phyloP scores from a whole-genome alignment of 176 grass and related monocot species.

The Guadua angustifolia region DNA sequence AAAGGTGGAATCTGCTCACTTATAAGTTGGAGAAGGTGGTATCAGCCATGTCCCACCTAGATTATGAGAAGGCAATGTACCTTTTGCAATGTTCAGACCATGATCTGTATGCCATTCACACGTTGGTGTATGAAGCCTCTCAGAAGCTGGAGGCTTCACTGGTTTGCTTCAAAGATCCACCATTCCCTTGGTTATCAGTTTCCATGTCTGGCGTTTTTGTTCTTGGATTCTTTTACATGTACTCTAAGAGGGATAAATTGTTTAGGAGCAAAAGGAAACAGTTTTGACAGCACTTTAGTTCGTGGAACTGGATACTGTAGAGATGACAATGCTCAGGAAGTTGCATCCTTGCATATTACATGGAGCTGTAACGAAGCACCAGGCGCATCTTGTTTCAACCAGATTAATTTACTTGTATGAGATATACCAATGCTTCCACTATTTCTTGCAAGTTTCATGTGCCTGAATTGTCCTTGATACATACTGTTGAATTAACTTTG shows the following conservation, averaged over 20 bases:
- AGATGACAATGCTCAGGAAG: slow-evolving; percentile 30
- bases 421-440: too few species aligned
- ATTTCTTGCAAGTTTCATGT: slow-evolving; percentile 48
- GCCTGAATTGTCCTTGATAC: slow-evolving; percentile 38
- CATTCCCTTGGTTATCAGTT: slow-evolving; percentile 87
- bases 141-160: slow-evolving; percentile 88
- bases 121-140: slow-evolving; percentile 77
- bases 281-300: slow-evolving; percentile 57
- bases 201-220: slow-evolving; percentile 76
- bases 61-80: slow-evolving; percentile 90
- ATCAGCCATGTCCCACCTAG: slow-evolving; percentile 84
- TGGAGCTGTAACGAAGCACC: slow-evolving; percentile 20
- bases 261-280: slow-evolving; percentile 93
- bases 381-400: slow-evolving; percentile 42
- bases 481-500: slow-evolving; percentile 29
- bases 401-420: slow-evolving; percentile 42
- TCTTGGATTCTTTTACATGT: slow-evolving; percentile 80
- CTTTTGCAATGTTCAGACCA: slow-evolving; percentile 82
- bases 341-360: slow-evolving; percentile 41
- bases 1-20: slow-evolving; percentile 91
- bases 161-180: slow-evolving; percentile 90
- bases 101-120: slow-evolving; percentile 85
- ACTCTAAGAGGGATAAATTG: slow-evolving; percentile 70
- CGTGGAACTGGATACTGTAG: slow-evolving; percentile 15
- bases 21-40: slow-evolving; percentile 91